A percentile compares a stretch with the other conserved stretches of the same genome.
phyloP scores from a whole-genome alignment of 768 basidiomycete genomes.

The Psilocybe azurescens region DNA sequence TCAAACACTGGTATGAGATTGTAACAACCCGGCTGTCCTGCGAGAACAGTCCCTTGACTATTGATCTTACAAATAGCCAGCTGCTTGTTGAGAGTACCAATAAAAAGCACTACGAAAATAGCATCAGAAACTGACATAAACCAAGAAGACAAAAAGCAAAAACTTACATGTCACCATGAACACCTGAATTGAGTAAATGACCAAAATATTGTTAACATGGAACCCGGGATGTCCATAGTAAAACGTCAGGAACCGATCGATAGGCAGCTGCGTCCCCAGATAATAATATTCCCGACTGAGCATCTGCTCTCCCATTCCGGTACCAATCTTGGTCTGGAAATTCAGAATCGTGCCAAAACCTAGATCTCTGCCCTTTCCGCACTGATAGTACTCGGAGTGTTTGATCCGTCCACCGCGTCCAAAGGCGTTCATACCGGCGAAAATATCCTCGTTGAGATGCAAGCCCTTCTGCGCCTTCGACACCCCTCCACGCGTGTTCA shows the following conservation, averaged over 20 bases:
- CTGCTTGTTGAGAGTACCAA: conserved; percentile 96
- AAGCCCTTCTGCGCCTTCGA: conserved; percentile 99
- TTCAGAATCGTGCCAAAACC: conserved; percentile 99
- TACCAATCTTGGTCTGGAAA: conserved; percentile 99
- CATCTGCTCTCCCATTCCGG: conserved; percentile 99
- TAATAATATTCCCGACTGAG: conserved; percentile 99
- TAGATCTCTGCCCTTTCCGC: conserved; percentile 98
- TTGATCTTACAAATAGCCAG: conserved; percentile 88
- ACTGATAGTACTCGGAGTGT: conserved; percentile 99
- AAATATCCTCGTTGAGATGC: conserved; percentile 99
- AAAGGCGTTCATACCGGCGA: conserved; percentile 99
- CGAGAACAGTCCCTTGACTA: conserved; percentile 76
- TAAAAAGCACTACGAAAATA: conserved; percentile 72
- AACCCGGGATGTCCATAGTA: conserved; percentile 99
- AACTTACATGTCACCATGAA: conserved; percentile 94
- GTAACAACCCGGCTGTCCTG: conserved; percentile 92
- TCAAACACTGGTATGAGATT: conserved; percentile 96
- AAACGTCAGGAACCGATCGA: conserved; percentile 99
- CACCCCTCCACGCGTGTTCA: conserved; percentile 98
- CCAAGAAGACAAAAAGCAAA: conserved; percentile 5
- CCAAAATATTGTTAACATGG: conserved; percentile 99
- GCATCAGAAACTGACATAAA: conserved; percentile 8
- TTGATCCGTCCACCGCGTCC: conserved; percentile 99
- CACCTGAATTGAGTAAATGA: conserved; percentile 96
- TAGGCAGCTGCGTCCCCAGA: conserved; percentile 95